Evolutionary conservation across 2,329 filamentous ascomycete species (phyloP), one percentile per base, ranked within the genome.

Genomic region (Aspergillus floridensis): DNA sequence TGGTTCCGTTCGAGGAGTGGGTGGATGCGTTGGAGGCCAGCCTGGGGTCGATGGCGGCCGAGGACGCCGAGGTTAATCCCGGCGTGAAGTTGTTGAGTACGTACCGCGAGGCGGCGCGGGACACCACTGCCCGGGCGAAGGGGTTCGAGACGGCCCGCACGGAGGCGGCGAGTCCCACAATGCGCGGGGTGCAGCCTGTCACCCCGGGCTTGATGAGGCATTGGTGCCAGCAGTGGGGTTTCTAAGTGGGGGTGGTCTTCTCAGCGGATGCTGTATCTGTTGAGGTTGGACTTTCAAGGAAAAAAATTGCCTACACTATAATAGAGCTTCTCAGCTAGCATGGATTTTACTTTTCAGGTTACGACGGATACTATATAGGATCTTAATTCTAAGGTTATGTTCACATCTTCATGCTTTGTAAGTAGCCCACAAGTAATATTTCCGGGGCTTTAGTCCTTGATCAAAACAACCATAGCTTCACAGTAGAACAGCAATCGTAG

Each of bases 141-240:
- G 14, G 16, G 5, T 49, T 49, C n/a, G 46, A 22, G 31, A 49
- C 53, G 8, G 21, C 22, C 29, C 19, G 31, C 14, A 56, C 54
- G 31, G 31, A 50, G 47, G 10, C 19, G 14, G 5, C 1, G 10
- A 56, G 54, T 44, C n/a, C 31, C 2, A 56, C 47, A 0, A 44
- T 56, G 54, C 21, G 47, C 21, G 12, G n/a, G 19, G 32, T 56
- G 29, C 47, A 10, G 31, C 5, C 29, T 4, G 47, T 56, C 21
- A 22, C 47, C 21, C 38, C 46, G 19, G 54, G 21, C 12, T 22
- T 56, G 54, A 56, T 56, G 54, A 31, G 31, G 7, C 46, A 50
- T 41, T 56, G 54, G 54, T 56, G 46, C 41, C 32, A 21, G 21
- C 54, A 56, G 54, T 56, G 54, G 54, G 12, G 7, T 21, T 56